Conservation (phyloP, 2,329 filamentous ascomycete species). For the Pezicula rhizophila region DNA sequence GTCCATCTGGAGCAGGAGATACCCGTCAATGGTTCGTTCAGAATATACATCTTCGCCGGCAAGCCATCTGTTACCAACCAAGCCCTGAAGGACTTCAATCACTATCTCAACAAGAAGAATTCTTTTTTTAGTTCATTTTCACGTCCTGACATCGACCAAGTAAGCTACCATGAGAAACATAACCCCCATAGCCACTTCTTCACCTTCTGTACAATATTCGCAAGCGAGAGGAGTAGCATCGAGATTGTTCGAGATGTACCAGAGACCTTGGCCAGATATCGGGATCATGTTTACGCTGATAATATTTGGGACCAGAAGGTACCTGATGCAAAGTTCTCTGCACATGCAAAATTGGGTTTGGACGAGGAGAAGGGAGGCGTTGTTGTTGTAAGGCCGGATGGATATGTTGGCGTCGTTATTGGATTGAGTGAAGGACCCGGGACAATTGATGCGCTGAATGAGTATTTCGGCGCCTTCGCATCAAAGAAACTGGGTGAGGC, state of each 20-base stretch:
- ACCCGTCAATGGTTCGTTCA: slow-evolving; percentile 81
- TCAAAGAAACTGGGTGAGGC: slow-evolving; percentile 49
- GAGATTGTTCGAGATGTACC: slow-evolving; percentile 70
- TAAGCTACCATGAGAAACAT: slow-evolving; percentile 73
- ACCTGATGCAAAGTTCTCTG: slow-evolving; percentile 63
- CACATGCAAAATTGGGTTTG: slow-evolving; percentile 83
- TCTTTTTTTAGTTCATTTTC: slow-evolving; percentile 69
- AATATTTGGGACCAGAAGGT: slow-evolving; percentile 70
- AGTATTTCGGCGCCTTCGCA: slow-evolving; percentile 72
- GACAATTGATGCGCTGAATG: slow-evolving; percentile 75
- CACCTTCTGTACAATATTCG: slow-evolving; percentile 72
- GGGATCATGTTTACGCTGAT: slow-evolving; percentile 80
- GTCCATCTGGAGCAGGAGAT: slow-evolving; percentile 88
- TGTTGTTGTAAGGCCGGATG: slow-evolving; percentile 79
- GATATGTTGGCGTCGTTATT: slow-evolving; percentile 75
- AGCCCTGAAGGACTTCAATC: slow-evolving; percentile 66
- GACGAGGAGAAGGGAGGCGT: slow-evolving; percentile 68
- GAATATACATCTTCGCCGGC: slow-evolving; percentile 82
- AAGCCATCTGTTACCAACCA: slow-evolving; percentile 49
- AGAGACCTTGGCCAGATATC: slow-evolving; percentile 64
- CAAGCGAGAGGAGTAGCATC: slow-evolving; percentile 59
- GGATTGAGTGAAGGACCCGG: slow-evolving; percentile 68
- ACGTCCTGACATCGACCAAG: slow-evolving; percentile 51
- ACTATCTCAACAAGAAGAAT: slow-evolving; percentile 54
- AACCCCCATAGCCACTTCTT: slow-evolving; percentile 82